Evolutionary conservation across 768 basidiomycete genomes (phyloP), one percentile per base, ranked within the genome.

Genomic region (Boletus coccyginus): DNA sequence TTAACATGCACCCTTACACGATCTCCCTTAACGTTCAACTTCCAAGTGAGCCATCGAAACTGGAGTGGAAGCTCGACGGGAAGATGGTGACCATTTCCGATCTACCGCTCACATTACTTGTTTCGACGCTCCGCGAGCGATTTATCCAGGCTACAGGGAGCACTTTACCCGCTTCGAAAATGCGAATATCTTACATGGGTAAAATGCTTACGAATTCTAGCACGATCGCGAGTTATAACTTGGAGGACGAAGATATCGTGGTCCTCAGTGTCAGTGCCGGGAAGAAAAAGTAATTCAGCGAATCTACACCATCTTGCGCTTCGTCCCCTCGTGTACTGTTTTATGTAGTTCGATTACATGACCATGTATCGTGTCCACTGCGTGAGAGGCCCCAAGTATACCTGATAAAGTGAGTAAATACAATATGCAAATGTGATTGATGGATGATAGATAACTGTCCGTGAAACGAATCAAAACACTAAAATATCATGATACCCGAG

Each of bases 11-110:
- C 70, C 91, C 94, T 33, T 88, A 95, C 62, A 90, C 96, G 13
- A 92, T 98, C 65, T 87, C 88, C 27, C 79, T 99, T 45, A 79
- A 80, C 35, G 78, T 98, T 4, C 92, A 95, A 68, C 77, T 99
- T 60, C 94, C 96, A 2, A 79, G 76, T 51, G 87, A 94, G 63
- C 75, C 87, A 1, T 83, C 86, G 35, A 94, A 91, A 69, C 88
- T 94, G 0, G 95, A 96, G 72, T 96, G 91, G 92, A 94, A 96
- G 66, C 77, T 97, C 52, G 85, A 96, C 65, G 95, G 94, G 0
- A 80, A 78, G 50, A 75, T 85, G 40, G 83, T 94, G 56, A 85
- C 84, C 11, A 79, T 99, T 55, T 81, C 85, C 1, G 93, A 97
- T 55, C 73, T 98, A 33, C 90, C 93, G 11, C 80, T 97, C 64